phyloP scores from a whole-genome alignment of 495 filamentous ascomycete genomes.

The Hypoxylon lenormandii region DNA sequence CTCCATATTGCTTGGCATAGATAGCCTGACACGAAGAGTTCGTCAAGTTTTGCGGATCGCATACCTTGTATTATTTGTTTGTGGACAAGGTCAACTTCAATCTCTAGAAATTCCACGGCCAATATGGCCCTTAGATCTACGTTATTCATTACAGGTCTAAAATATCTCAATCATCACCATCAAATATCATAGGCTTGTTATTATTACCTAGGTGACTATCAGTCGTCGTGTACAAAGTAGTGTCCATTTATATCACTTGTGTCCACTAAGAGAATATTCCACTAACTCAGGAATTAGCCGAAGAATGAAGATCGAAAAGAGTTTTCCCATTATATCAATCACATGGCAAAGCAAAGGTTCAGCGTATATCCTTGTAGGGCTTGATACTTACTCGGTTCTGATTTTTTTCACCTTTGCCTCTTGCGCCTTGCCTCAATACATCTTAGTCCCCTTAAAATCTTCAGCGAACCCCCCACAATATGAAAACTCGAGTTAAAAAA shows the following conservation, averaged over 20 bases:
- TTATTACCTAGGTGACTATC: too few species aligned
- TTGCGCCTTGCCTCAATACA: slow-evolving; percentile 2
- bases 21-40: slow-evolving; percentile 10
- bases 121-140: too few species aligned
- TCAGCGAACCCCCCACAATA: slow-evolving; percentile 38
- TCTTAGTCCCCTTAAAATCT: slow-evolving; percentile 33
- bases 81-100: background rate
- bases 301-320: background rate
- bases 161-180: background rate
- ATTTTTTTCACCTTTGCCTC: background rate
- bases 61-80: slow-evolving; percentile 6
- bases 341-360: background rate
- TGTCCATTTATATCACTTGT: too few species aligned
- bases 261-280: background rate
- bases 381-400: background rate
- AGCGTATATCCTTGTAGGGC: background rate
- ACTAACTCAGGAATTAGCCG: background rate
- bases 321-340: background rate
- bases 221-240: too few species aligned
- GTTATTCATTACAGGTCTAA: background rate
- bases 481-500: slow-evolving; percentile 26
- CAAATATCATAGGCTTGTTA: too few species aligned
- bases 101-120: too few species aligned
- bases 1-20: slow-evolving; percentile 32
- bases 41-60: slow-evolving; percentile 1